phyloP scores from a whole-genome alignment of 2,329 filamentous ascomycete species.

The Cephalotrichum gorgonifer region DNA sequence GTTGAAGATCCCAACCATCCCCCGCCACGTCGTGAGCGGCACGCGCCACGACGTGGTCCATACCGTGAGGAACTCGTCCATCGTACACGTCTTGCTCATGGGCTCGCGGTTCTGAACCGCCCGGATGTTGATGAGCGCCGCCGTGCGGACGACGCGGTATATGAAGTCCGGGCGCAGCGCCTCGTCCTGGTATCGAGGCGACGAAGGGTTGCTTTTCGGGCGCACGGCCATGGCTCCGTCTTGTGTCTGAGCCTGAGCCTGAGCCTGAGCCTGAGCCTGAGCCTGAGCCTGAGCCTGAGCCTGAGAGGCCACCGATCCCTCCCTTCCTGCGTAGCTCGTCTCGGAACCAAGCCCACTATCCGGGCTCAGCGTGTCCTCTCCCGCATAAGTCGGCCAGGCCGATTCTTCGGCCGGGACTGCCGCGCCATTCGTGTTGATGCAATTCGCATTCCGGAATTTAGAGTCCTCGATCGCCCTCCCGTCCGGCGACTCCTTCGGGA shows the following conservation, averaged over 20 bases:
- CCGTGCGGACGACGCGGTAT: constrained; percentile 34
- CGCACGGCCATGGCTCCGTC: neutral
- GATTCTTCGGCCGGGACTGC: neutral
- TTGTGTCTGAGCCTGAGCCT: too few relatives aligned
- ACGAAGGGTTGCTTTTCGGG: neutral
- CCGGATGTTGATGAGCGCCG: constrained; percentile 35
- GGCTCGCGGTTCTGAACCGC: constrained; percentile 32
- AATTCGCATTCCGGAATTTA: neutral
- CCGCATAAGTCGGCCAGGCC: neutral
- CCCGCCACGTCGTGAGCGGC: constrained; percentile 33
- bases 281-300: too few relatives aligned
- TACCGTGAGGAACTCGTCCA: constrained; percentile 27
- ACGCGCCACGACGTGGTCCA: constrained; percentile 38
- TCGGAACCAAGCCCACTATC: neutral
- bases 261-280: too few relatives aligned
- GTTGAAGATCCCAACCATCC: constrained; percentile 34
- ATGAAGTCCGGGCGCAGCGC: constrained; percentile 24
- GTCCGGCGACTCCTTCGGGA: constrained; percentile 17
- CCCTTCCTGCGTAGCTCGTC: neutral
- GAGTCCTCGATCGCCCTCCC: constrained; percentile 5
- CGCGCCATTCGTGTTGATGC: neutral
- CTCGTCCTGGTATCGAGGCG: constrained; percentile 4
- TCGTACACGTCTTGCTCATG: constrained; percentile 27
- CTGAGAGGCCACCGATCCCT: too few relatives aligned
- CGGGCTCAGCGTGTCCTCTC: neutral